Conservation (phyloP, 768 basidiomycete genomes). For the Boletales sp. region DNA sequence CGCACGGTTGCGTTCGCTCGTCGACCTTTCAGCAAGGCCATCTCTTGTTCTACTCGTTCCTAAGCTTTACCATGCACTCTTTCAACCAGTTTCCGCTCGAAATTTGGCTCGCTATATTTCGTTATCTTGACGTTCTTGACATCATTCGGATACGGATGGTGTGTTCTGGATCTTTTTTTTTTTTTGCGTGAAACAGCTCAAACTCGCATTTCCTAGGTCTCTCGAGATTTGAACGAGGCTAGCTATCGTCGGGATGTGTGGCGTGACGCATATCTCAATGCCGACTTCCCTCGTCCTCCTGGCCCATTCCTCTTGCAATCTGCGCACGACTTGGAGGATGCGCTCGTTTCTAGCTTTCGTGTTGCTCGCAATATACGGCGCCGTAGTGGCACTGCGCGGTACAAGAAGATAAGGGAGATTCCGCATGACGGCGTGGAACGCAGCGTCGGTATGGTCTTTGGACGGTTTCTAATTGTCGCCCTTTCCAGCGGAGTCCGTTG, state of each 20-base stretch:
- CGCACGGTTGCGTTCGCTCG: too few species aligned
- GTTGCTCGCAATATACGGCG: background rate
- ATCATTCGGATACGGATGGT: conserved; percentile 16
- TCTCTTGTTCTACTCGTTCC: too few species aligned
- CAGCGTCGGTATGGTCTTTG: conserved; percentile 11
- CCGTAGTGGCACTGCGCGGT: background rate
- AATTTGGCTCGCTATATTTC: conserved; percentile 5
- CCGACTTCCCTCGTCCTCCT: conserved; percentile 14
- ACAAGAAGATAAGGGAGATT: conserved; percentile 1
- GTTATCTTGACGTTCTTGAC: conserved; percentile 14
- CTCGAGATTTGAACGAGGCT: background rate
- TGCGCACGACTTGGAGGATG: conserved; percentile 9
- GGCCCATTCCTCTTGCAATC: conserved; percentile 19
- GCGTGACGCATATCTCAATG: conserved; percentile 12
- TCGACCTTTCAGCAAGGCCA: too few species aligned
- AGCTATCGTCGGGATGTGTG: conserved; percentile 12
- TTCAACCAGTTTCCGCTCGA: conserved; percentile 9
- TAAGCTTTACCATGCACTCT: too few species aligned
- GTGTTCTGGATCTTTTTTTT: background rate
- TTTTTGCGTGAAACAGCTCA: too few species aligned
- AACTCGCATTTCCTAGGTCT: background rate
- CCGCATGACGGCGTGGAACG: background rate
- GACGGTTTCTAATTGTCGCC: conserved; percentile 13
- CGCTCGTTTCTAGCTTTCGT: conserved; percentile 9
- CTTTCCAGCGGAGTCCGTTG: conserved; percentile 13